Conservation (phyloP, 805 yeast species). For the Ogataea kodamae region DNA sequence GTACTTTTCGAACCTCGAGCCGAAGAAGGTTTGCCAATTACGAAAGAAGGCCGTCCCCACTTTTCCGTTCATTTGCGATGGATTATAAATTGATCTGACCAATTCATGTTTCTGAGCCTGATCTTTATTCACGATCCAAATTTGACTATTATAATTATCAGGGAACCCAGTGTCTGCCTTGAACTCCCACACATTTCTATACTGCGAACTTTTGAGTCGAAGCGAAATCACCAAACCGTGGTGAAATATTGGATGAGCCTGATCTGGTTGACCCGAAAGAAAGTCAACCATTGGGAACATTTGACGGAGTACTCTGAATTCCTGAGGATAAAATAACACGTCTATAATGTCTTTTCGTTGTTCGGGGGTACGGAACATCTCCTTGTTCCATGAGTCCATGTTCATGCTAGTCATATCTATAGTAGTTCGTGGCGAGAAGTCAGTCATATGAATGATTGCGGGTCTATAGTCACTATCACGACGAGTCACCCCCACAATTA, state of each 20-base stretch:
- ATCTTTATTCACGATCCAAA: slow-evolving; percentile 4
- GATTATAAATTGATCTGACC: slow-evolving; percentile 4
- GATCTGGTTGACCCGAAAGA: not conserved
- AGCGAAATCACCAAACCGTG: slow-evolving; percentile 11
- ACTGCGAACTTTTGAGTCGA: slow-evolving; percentile 10
- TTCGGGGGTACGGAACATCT: slow-evolving; percentile 1
- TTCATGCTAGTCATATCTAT: slow-evolving; percentile 3
- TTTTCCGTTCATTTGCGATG: not conserved
- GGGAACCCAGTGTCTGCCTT: slow-evolving; percentile 9
- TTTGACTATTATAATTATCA: slow-evolving; percentile 1
- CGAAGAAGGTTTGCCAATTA: slow-evolving; percentile 4
- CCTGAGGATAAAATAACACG: slow-evolving; percentile 7
- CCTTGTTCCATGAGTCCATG: not conserved
- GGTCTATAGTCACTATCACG: slow-evolving; percentile 13
- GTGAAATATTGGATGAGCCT: slow-evolving; percentile 1
- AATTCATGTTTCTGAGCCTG: slow-evolving; percentile 1
- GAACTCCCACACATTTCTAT: slow-evolving; percentile 7
- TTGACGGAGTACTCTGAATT: not conserved
- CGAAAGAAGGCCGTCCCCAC: slow-evolving; percentile 2
- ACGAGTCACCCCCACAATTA: slow-evolving; percentile 23
- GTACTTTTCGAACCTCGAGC: not conserved
- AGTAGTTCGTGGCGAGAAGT: slow-evolving; percentile 15
- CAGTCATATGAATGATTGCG: slow-evolving; percentile 22
- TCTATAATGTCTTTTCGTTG: slow-evolving; percentile 5
- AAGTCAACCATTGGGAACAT: slow-evolving; percentile 1